Base-by-base conservation (phyloP, 169 alveolate genomes). In the Blepharisma undulans region DNA sequence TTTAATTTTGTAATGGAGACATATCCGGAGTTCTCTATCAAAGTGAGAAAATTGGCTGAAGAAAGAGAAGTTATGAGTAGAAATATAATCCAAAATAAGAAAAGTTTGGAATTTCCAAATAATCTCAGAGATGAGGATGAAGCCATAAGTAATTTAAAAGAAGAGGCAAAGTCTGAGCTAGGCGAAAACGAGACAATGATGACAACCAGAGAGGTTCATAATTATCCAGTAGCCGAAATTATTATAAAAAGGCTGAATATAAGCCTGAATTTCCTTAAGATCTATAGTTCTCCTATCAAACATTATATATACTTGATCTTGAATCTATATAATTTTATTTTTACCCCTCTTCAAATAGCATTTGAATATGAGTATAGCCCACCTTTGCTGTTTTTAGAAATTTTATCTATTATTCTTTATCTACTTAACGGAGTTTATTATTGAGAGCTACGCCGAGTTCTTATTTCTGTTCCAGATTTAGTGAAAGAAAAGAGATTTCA, bases 301-400 rank as follows among this genome's bases (percentile, higher is more conserved):
- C 32, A 22, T 27, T 22, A 30, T 21, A 32, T 91, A 5, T 72
- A 87, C 18, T 79, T 92, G 22, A 6, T 76, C 16, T 18, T 90
- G 14, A 72, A 48, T 6, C 80, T 93, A 14, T 94, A 89, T 92
- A 94, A 94, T 60, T 33, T 92, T 3, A 71, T 90, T 10, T 94
- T 94, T 60, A 92, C 92, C 16, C 96, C 96, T 12, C 72, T 92
- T 8, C 94, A 94, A 76, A 36, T 80, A 1, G 96, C 93, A 0
- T 94, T 87, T 84, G 72, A 93, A 21, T 80, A 76, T 12, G 72
- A 74, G 33, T 94, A 72, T 85, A 10, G 25, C 4, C 87, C 86
- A 3, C 18, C 72, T 2, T 78, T 32, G 48, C 16, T 94, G 14
- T 4, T 33, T 19, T n/a, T 92, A 36, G 96, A 94, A 81, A 36